phyloP scores from a whole-genome alignment of 768 basidiomycete genomes.

The Termitomyces sp. region DNA sequence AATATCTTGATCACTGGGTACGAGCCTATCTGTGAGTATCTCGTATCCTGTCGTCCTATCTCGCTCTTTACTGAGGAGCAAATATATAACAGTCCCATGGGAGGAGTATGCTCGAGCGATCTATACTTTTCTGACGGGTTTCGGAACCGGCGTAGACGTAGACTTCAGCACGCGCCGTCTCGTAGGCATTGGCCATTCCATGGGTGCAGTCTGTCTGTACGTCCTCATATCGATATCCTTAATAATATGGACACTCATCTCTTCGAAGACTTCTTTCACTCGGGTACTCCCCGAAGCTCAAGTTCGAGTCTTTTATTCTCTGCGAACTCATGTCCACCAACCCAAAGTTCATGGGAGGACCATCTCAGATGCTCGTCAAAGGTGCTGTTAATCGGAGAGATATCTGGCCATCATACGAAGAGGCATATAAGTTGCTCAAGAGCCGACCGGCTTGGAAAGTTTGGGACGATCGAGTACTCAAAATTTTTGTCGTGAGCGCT shows the following conservation, averaged over 20 bases:
- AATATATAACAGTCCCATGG: conserved; percentile 37
- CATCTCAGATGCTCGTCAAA: conserved; percentile 19
- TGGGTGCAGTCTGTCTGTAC: conserved; percentile 46
- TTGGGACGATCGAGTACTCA: conserved; percentile 49
- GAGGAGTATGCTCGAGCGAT: conserved; percentile 48
- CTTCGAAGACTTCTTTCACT: conserved; percentile 34
- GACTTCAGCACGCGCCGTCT: conserved; percentile 45
- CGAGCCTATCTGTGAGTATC: conserved; percentile 35
- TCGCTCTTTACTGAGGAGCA: not conserved
- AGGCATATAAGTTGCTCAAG: conserved; percentile 38
- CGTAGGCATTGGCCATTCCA: conserved; percentile 53
- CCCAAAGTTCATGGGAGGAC: conserved; percentile 5
- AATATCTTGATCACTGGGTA: conserved; percentile 36
- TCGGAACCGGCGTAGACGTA: conserved; percentile 44
- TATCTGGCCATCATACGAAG: conserved; percentile 48
- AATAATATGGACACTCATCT: not conserved
- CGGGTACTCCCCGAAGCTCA: conserved; percentile 35
- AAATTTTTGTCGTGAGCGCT: conserved; percentile 35
- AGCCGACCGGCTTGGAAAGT: conserved; percentile 34
- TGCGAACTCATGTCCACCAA: conserved; percentile 43
- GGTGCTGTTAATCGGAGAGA: conserved; percentile 40
- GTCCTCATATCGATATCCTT: conserved; percentile 11
- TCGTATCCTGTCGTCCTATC: not conserved
- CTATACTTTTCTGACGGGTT: conserved; percentile 44
- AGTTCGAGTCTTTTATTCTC: conserved; percentile 36